Evolutionary conservation across 2,329 filamentous ascomycete species (phyloP).

Genomic region (Colletotrichum cereale): DNA sequence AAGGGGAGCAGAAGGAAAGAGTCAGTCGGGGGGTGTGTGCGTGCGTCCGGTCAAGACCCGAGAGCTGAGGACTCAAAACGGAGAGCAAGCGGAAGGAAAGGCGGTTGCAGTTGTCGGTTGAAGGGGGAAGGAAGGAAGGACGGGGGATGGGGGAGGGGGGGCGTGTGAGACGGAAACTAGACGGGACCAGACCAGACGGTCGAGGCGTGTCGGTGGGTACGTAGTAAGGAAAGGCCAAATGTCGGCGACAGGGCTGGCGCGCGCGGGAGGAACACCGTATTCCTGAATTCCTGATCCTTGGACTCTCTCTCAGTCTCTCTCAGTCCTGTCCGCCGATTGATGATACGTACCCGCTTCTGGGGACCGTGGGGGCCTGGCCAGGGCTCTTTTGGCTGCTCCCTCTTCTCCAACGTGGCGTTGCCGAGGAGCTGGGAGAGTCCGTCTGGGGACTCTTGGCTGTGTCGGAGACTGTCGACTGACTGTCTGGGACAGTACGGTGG

Average conservation of each 20-base stretch:
- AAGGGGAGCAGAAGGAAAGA: neutral
- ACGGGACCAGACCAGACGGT: neutral
- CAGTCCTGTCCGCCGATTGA: neutral
- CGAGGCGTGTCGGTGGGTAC: conserved; percentile 18
- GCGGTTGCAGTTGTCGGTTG: conserved; percentile 19
- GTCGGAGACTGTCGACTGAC: no score
- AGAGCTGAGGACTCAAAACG: neutral
- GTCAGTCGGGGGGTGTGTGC: conserved; percentile 5
- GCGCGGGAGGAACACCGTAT: conserved; percentile 30
- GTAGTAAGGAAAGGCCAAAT: neutral
- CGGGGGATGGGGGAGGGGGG: neutral
- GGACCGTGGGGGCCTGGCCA: conserved; percentile 3
- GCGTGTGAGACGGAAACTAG: conserved; percentile 1
- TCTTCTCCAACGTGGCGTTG: conserved; percentile 38
- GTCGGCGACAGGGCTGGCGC: conserved; percentile 26
- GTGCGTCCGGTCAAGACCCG: conserved; percentile 4
- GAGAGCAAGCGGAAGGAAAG: conserved; percentile 2
- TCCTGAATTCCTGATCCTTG: conserved; percentile 19
- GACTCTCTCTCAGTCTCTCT: neutral
- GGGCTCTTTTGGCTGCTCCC: conserved; percentile 11
- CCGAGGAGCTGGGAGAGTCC: conserved; percentile 20
- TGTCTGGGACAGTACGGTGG: neutral
- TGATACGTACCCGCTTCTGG: conserved; percentile 17
- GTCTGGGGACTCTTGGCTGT: neutral
- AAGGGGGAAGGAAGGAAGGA: neutral